Percentiles rank a stretch among this genome's conserved stretches.
phyloP scores from a whole-genome alignment of 345 rosid genomes.

The Eucalyptus urophylla region DNA sequence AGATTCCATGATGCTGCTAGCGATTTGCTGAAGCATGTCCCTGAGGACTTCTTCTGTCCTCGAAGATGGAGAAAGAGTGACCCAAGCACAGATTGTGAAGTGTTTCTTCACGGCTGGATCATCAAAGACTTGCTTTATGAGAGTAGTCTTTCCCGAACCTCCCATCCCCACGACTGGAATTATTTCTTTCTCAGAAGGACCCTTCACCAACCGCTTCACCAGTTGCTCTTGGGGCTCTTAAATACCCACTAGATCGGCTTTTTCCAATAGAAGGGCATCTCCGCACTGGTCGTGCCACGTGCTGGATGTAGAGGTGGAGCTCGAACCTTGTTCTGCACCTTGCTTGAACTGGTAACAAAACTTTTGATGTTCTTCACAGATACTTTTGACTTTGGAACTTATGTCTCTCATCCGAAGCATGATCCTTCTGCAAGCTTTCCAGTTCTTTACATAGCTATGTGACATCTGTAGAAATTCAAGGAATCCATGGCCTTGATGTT shows the following conservation, averaged over 20 bases:
- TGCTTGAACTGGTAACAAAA: background rate
- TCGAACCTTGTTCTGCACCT: background rate
- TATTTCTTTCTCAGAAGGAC: background rate
- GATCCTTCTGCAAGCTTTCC: conserved; percentile 7
- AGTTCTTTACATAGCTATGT: background rate
- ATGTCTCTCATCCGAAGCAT: background rate
- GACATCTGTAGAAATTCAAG: background rate
- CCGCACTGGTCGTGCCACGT: background rate
- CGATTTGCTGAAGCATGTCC: conserved; percentile 1
- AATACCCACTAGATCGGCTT: conserved; percentile 9
- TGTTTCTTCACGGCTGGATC: background rate
- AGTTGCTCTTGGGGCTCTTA: background rate
- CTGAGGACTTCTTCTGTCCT: conserved; percentile 1
- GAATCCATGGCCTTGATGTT: background rate
- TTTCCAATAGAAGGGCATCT: conserved; percentile 20
- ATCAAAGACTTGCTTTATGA: conserved; percentile 13
- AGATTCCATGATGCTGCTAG: background rate
- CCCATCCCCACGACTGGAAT: conserved; percentile 20
- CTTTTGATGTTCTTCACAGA: conserved; percentile 3
- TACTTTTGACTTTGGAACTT: background rate
- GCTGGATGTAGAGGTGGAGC: background rate
- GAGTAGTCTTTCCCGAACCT: conserved; percentile 25
- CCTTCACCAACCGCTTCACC: background rate
- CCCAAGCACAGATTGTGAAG: conserved; percentile 3
- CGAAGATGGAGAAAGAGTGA: conserved; percentile 6